Conservation (phyloP, 768 basidiomycete genomes). For the Mycena filopes region DNA sequence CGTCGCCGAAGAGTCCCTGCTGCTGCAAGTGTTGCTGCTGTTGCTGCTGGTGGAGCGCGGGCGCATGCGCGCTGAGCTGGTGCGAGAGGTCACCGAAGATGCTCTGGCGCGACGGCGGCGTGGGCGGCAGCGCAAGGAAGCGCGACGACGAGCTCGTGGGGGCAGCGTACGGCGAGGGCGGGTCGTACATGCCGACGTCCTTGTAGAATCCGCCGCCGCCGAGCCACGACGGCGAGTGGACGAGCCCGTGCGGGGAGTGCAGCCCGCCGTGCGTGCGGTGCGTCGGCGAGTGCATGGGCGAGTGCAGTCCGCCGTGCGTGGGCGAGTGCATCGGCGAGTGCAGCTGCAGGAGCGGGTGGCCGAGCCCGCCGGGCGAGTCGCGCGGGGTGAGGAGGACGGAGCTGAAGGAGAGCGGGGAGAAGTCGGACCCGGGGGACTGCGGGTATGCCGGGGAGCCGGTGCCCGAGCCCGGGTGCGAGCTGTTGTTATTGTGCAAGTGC, state of each 20-base stretch:
- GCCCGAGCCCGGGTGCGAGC: conserved; percentile 29
- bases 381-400: conserved; percentile 62
- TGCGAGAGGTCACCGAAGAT: neutral
- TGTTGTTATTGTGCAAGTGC: too few relatives aligned
- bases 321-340: conserved; percentile 35
- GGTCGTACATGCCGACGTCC: too few relatives aligned
- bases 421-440: conserved; percentile 58
- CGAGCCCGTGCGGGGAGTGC: too few relatives aligned
- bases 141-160: neutral
- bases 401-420: conserved; percentile 60
- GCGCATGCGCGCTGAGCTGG: conserved; percentile 1
- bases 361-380: conserved; percentile 57
- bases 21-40: too few relatives aligned
- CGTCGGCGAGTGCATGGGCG: conserved; percentile 13
- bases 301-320: conserved; percentile 9
- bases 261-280: neutral
- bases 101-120: conserved; percentile 14
- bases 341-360: conserved; percentile 27
- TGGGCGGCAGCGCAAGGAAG: conserved; percentile 27
- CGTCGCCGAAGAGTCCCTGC: conserved; percentile 11
- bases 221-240: conserved; percentile 10
- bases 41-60: neutral
- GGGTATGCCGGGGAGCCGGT: conserved; percentile 39
- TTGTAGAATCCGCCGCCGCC: neutral
- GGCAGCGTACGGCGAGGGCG: too few relatives aligned